Conservation (phyloP, 1,284 basidiomycete species). For the Earliella scabrosa region DNA sequence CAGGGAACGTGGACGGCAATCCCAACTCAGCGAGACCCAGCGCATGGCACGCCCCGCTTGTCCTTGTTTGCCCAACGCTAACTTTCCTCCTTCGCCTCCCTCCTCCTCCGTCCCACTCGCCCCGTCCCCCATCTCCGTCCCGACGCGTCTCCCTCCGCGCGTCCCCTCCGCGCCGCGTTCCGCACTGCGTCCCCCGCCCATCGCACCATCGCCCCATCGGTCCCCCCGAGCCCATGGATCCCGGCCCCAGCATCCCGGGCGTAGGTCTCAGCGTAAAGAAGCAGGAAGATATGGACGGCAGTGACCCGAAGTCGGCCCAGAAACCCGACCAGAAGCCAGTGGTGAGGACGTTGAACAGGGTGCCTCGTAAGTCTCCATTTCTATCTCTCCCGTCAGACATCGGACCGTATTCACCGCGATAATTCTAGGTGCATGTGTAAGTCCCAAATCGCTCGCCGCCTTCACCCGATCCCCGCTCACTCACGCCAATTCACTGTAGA, state of each 20-base stretch:
- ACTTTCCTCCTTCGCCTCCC: constrained; percentile 14
- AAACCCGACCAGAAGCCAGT: constrained; percentile 68
- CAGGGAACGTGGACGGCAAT: constrained; percentile 14
- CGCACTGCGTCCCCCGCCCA: constrained; percentile 10
- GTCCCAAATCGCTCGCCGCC: constrained; percentile 32
- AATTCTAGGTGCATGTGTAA: constrained; percentile 73
- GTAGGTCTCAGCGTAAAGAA: constrained; percentile 38
- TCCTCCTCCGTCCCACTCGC: constrained; percentile 17
- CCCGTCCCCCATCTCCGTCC: constrained; percentile 26
- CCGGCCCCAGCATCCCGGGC: constrained; percentile 30
- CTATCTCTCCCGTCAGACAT: constrained; percentile 18
- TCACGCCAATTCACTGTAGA: constrained; percentile 44
- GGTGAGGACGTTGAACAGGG: constrained; percentile 78
- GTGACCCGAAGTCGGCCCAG: constrained; percentile 38
- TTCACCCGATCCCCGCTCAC: constrained; percentile 7
- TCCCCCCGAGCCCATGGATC: constrained; percentile 33
- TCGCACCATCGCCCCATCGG: constrained; percentile 17
- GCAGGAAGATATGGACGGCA: constrained; percentile 47
- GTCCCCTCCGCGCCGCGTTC: constrained; percentile 8
- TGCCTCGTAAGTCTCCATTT: constrained; percentile 66
- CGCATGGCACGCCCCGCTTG: constrained; percentile 28
- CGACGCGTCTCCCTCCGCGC: constrained; percentile 16
- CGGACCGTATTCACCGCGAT: constrained; percentile 26
- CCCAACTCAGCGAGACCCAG: constrained; percentile 14
- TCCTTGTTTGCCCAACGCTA: constrained; percentile 29